Evolutionary conservation across 1,139 yeast species (phyloP), one percentile per base, ranked within the genome.

Genomic region (Saccharomyces uvarum): DNA sequence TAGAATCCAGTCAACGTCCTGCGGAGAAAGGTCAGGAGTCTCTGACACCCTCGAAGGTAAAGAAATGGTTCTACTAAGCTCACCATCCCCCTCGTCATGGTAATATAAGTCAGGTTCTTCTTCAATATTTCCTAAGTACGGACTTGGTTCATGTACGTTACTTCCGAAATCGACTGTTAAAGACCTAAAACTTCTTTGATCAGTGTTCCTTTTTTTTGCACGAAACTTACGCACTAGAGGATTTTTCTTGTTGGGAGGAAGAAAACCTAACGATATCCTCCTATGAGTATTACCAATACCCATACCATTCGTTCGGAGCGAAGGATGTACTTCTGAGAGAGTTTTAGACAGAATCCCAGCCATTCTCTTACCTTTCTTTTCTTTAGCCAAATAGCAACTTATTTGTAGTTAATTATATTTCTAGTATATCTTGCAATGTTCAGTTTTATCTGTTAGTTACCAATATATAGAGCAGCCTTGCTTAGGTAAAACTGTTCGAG

Each of bases 161-260:
- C 68, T 66, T 2, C 71, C 70, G 54, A 67, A 67, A 57, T 67
- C 70, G 19, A 69, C 71, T 1, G 74, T 78, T 41, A 78, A 60
- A 4, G 81, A 77, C 26, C 84, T 71, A 63, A 84, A 86, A 27
- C 89, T 84, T 56, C 90, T 70, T 63, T 83, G 86, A 49, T 76
- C 81, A 14, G 79, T 82, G 16, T 59, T 56, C 14, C 55, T 56
- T 42, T 54, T 57, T 50, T 59, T 57, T 27, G 60, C 53, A 42
- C 55, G 56, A 32, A 59, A 59, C 16, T 54, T 58, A 24, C 59
- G 51, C 60, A 85, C 85, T 53, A 85, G 70, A 1, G 90, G 90
- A 52, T 80, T 79, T 61, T 81, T 79, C 1, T 88, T 84, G 48
- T 87, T 81, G 0, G 90, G 89, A 1, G 89, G 88, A n/a, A 85